Evolutionary conservation across 305 asterid genomes (phyloP), one percentile per base, ranked within the genome.

Genomic region (Rubia tinctorum): DNA sequence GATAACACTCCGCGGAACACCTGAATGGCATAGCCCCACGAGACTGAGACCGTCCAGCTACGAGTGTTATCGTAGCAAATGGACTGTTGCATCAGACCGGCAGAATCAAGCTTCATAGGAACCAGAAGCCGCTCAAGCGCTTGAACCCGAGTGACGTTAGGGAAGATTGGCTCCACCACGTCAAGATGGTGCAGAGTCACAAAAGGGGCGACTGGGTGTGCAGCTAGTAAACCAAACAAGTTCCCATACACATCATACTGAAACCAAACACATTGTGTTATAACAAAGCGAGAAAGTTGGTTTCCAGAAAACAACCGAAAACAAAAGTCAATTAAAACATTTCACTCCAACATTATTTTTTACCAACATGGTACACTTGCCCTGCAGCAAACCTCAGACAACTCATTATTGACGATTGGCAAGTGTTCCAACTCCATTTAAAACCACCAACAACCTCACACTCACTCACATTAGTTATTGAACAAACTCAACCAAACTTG

Each of bases 11-110:
- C 99, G 0, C 99, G 97, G 62, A 91, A 84, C 69, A 94, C 81
- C 78, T 92, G 99, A 70, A 94, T 84, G 0, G 99, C 95, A 64
- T 84, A 94, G 7, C 99, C 99, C 99, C 99, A 94, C 0, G 99
- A 94, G 0, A 92, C 92, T 0, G 99, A 92, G 0, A 92, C 71
- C 0, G 98, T 88, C 98, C 98, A 94, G 39, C 73, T 39, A 2
- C 87, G 86, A 7, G 47, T 8, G 66, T 80, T 83, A 76, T 90
- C 95, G 23, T 94, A 94, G 86, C 99, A 94, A 73, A 94, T 94
- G 66, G 99, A 90, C 61, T 94, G 99, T 77, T 94, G 98, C 91
- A 94, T 87, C 12, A 90, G 83, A 62, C 93, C 96, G 4, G 99
- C 96, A 0, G 98, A 94, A 72, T 94, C 99, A 0, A 94, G 88